Conservation (phyloP, 495 filamentous ascomycete genomes). For the Lasiosphaeria ovina region DNA sequence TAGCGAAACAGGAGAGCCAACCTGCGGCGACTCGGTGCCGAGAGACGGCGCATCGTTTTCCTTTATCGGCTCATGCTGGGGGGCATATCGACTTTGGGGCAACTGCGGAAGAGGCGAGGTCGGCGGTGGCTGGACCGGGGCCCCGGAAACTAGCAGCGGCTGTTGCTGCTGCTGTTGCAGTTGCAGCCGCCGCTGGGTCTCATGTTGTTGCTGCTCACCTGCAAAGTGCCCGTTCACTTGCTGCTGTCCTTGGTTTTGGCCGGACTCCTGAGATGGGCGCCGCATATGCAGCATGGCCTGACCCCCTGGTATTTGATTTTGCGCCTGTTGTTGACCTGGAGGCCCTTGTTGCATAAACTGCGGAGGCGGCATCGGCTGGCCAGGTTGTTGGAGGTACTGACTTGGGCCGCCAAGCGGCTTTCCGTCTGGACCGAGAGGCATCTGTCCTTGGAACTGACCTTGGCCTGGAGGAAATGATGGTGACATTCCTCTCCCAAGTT, state of each 20-base stretch:
- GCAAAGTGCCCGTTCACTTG: constrained; percentile 2
- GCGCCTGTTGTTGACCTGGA: constrained; percentile 10
- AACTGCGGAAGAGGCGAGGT: constrained; percentile 6
- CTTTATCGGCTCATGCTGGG: constrained; percentile 15
- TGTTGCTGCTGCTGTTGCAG: constrained; percentile 9
- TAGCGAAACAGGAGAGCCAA: constrained; percentile 26
- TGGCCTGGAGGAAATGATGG: constrained; percentile 1
- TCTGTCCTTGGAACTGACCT: constrained; percentile 20
- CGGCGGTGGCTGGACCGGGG: background rate
- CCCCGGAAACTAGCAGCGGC: constrained; percentile 6
- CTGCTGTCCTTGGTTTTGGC: background rate
- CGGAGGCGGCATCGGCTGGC: constrained; percentile 15
- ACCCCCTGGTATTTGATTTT: constrained; percentile 2
- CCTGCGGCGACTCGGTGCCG: constrained; percentile 12
- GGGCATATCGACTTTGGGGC: constrained; percentile 11
- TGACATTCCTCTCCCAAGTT: constrained; percentile 12
- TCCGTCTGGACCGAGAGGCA: constrained; percentile 27
- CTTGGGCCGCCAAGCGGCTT: constrained; percentile 11
- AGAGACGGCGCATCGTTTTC: constrained; percentile 12
- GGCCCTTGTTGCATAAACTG: constrained; percentile 10
- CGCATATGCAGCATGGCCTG: constrained; percentile 2
- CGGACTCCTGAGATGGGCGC: background rate
- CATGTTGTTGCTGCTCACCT: background rate
- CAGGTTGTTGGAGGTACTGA: background rate
- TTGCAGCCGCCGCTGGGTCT: too few species aligned